Base-by-base conservation (phyloP, 169 alveolate genomes). In the Babesia divergens region DNA sequence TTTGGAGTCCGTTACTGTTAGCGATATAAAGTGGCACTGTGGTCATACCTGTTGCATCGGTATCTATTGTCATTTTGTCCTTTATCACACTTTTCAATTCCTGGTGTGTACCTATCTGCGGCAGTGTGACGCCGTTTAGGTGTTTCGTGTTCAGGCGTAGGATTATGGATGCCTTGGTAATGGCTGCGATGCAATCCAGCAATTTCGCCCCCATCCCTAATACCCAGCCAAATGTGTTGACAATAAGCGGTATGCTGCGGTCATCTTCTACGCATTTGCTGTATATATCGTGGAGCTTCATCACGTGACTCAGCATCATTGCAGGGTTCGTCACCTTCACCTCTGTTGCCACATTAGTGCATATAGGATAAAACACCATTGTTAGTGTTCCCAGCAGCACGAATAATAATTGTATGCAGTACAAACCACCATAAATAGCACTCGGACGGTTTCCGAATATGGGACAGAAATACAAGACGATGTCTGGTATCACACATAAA, bases 221-320 rank as follows among this genome's bases (percentile, higher is more conserved):
- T 1, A 44, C 52, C 85, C 85, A 75, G 7, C 85, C 85, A 37
- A 75, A 75, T 0, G 85, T 75, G 71, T 75, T 75, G 22, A 75
- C 62, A 9, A 75, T 18, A 43, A 75, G 32, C 1, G 85, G 85
- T 29, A 65, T 52, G 51, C 56, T 66, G 22, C 68, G 50, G 43
- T 62, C 74, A 35, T 44, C 66, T 7, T 50, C 69, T 20, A 35
- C 58, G 38, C 53, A 40, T 34, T 56, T 54, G 14, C 49, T 20
- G 37, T 75, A 75, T 22, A 75, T 53, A 20, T 65, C 65, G 54
- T 65, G 29, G 65, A 79, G 65, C 24, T 32, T 38, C 32, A 56
- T 18, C 8, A 53, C 65, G 49, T 65, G 81, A 24, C 74, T 40
- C 34, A 75, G 46, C 46, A 65, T 16, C 47, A 66, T 40, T 4